These are phyloP conservation scores for Posidonia oceanica DNA, from an alignment of 116 monocot genomes.

Conservation along the genomic window DNA sequence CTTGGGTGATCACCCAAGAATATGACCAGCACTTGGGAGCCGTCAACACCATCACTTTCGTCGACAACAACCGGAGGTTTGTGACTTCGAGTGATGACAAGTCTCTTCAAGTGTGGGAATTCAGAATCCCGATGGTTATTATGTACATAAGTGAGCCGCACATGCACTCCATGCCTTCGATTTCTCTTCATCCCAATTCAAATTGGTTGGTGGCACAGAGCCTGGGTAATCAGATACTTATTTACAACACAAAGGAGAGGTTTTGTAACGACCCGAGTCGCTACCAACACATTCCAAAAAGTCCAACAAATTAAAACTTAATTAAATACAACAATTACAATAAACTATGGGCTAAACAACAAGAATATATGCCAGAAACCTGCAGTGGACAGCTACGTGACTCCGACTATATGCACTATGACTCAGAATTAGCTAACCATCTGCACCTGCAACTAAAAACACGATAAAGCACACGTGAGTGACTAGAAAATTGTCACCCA, in stretches of 20 bases:
- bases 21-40: slow-evolving; percentile 98
- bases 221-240: slow-evolving; percentile 94
- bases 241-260: slow-evolving; percentile 95
- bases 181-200: slow-evolving; percentile 81
- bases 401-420: too few species aligned
- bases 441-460: too few species aligned
- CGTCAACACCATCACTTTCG: slow-evolving; percentile 95
- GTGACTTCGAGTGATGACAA: slow-evolving; percentile 98
- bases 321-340: too few species aligned
- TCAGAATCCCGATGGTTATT: slow-evolving; percentile 93
- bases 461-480: too few species aligned
- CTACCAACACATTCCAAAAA: too few species aligned
- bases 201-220: slow-evolving; percentile 98
- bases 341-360: too few species aligned
- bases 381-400: too few species aligned
- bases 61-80: slow-evolving; percentile 93
- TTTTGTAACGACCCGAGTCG: too few species aligned
- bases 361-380: too few species aligned
- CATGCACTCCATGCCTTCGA: slow-evolving; percentile 99
- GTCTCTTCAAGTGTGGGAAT: slow-evolving; percentile 96
- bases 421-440: too few species aligned
- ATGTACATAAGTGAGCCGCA: slow-evolving; percentile 99
- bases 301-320: too few species aligned
- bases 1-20: slow-evolving; percentile 85
- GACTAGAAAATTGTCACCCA: too few species aligned